A percentile compares a stretch with the other conserved stretches of the same genome.
Evolutionary conservation across 2,329 filamentous ascomycete species (phyloP).

Genomic region (Epichloe gansuensis): DNA sequence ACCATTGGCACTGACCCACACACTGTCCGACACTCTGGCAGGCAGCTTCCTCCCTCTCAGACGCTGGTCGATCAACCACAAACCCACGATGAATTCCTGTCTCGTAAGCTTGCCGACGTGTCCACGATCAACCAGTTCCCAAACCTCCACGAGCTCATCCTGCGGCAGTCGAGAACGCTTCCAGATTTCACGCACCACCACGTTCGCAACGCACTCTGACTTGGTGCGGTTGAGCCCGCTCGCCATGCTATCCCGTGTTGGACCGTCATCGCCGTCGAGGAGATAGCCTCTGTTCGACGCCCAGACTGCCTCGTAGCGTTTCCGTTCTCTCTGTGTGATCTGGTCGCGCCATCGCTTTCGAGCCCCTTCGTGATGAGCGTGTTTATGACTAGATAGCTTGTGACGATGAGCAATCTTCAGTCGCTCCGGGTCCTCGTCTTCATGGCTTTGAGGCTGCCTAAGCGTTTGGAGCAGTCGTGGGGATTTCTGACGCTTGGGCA

Average conservation of each 20-base stretch:
- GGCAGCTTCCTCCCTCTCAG: conserved; percentile 72
- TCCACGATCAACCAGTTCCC: conserved; percentile 57
- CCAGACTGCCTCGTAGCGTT: conserved; percentile 75
- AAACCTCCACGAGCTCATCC: conserved; percentile 62
- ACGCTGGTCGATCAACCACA: conserved; percentile 73
- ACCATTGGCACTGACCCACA: conserved; percentile 58
- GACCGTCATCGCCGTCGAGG: conserved; percentile 17
- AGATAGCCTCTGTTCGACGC: conserved; percentile 62
- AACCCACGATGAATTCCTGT: conserved; percentile 69
- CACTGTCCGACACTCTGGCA: conserved; percentile 54
- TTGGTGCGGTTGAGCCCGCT: conserved; percentile 14
- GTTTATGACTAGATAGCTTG: conserved; percentile 44
- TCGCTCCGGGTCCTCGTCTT: conserved; percentile 42
- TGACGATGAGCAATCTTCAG: conserved; percentile 34
- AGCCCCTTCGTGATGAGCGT: conserved; percentile 65
- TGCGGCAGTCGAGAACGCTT: conserved; percentile 52
- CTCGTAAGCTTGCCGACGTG: conserved; percentile 44
- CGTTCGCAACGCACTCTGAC: conserved; percentile 47
- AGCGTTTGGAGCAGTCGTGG: conserved; percentile 53
- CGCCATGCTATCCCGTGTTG: conserved; percentile 7
- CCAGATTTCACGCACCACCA: conserved; percentile 69
- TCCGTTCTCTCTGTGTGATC: conserved; percentile 60
- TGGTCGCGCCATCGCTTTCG: conserved; percentile 66
- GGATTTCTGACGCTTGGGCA: conserved; percentile 32
- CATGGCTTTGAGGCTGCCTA: conserved; percentile 39